These are phyloP conservation scores for Diplodia intermedia DNA, from an alignment of 2,329 filamentous ascomycete species.

Conservation along the genomic window DNA sequence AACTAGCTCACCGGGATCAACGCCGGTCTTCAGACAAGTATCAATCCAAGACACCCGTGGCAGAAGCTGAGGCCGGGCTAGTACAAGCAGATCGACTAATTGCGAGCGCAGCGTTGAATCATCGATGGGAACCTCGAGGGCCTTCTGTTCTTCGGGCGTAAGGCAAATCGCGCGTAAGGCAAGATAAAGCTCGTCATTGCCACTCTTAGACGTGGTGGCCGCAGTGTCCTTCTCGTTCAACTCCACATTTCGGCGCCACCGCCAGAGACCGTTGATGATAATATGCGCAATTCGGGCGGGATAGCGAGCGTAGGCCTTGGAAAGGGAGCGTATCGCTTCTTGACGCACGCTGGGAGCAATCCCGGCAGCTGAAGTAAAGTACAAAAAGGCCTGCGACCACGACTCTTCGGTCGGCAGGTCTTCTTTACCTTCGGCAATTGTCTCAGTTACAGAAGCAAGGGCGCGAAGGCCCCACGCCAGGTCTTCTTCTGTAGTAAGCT, in stretches of 20 bases:
- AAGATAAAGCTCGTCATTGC: slow-evolving; percentile 67
- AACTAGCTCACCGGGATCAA: slow-evolving; percentile 83
- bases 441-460: slow-evolving; percentile 66
- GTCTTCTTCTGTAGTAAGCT: slow-evolving; percentile 76
- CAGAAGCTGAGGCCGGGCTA: slow-evolving; percentile 79
- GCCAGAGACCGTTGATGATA: slow-evolving; percentile 78
- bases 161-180: slow-evolving; percentile 70
- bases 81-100: slow-evolving; percentile 76
- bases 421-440: slow-evolving; percentile 59
- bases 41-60: slow-evolving; percentile 88
- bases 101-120: slow-evolving; percentile 67
- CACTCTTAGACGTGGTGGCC: slow-evolving; percentile 69
- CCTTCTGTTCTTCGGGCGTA: slow-evolving; percentile 58
- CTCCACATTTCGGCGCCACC: slow-evolving; percentile 73
- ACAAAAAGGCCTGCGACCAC: slow-evolving; percentile 89
- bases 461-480: slow-evolving; percentile 77
- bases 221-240: slow-evolving; percentile 79
- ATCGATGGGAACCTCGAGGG: slow-evolving; percentile 54
- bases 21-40: slow-evolving; percentile 76
- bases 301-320: slow-evolving; percentile 67
- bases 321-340: slow-evolving; percentile 67
- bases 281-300: slow-evolving; percentile 66
- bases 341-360: slow-evolving; percentile 69
- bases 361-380: slow-evolving; percentile 69
- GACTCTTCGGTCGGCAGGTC: slow-evolving; percentile 61